These are phyloP conservation scores for Paramecium pentaurelia DNA, from an alignment of 73 alveolate species.

Conservation along the genomic window DNA sequence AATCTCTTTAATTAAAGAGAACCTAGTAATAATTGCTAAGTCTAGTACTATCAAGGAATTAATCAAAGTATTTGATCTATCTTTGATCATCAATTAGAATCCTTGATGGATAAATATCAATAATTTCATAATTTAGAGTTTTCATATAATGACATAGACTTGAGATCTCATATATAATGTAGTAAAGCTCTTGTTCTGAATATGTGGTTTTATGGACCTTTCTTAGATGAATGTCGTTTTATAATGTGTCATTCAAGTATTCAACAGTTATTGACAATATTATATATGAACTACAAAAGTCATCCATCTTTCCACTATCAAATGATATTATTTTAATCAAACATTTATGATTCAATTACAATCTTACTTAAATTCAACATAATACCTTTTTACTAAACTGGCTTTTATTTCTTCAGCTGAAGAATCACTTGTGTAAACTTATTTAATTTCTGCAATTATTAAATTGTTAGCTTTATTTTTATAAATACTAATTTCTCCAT, in stretches of 20 bases:
- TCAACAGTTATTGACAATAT: neutral
- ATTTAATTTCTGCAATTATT: neutral
- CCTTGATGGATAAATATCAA: neutral
- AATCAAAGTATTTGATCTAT: neutral
- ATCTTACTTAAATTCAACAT: neutral
- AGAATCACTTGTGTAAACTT: neutral
- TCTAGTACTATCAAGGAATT: neutral
- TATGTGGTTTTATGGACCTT: neutral
- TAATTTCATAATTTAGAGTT: neutral
- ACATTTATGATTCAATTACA: neutral
- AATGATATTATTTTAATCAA: neutral
- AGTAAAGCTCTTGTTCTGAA: neutral
- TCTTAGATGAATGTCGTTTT: neutral
- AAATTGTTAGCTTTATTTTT: neutral
- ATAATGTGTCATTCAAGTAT: neutral
- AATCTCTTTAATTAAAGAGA: neutral
- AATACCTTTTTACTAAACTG: neutral
- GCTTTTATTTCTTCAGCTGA: neutral
- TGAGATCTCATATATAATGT: neutral
- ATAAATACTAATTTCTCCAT: slow-evolving; percentile 4
- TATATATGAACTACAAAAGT: neutral
- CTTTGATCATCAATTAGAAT: neutral
- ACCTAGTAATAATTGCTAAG: neutral
- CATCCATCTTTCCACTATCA: neutral
- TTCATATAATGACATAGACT: neutral